Conservation (phyloP, 495 filamentous ascomycete genomes). For the Penicillium daleae region DNA sequence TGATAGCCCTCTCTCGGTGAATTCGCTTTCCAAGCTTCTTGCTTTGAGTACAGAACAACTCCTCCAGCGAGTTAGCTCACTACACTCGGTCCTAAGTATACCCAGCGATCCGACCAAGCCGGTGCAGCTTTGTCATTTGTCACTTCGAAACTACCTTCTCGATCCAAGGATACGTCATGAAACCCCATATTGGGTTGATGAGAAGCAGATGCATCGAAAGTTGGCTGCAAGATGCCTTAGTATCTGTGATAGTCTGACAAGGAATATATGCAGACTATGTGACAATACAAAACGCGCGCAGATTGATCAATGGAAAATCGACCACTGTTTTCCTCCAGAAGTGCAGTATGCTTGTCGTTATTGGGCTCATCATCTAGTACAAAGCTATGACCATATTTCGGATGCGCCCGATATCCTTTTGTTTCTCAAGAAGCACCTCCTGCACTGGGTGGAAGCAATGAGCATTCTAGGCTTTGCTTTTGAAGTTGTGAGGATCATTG, state of each 20-base stretch:
- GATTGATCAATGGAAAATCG: slow-evolving; percentile 24
- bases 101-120: neutral
- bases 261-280: slow-evolving; percentile 42
- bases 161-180: neutral
- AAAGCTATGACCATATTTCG: slow-evolving; percentile 25
- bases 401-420: slow-evolving; percentile 29
- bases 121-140: slow-evolving; percentile 11
- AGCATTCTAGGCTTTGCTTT: slow-evolving; percentile 40
- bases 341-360: slow-evolving; percentile 47
- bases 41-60: neutral
- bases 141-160: slow-evolving; percentile 19
- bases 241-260: slow-evolving; percentile 30
- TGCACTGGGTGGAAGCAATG: slow-evolving; percentile 52
- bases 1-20: neutral
- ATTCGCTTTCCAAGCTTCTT: slow-evolving; percentile 1
- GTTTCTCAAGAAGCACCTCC: slow-evolving; percentile 47
- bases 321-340: slow-evolving; percentile 28
- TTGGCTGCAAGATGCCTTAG: slow-evolving; percentile 29
- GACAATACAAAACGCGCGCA: slow-evolving; percentile 27
- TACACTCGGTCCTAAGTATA: neutral
- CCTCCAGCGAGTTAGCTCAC: neutral
- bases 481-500: slow-evolving; percentile 20
- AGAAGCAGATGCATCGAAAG: neutral
- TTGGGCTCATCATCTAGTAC: slow-evolving; percentile 20
- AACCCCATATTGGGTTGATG: slow-evolving; percentile 21